A percentile compares a stretch with the other conserved stretches of the same genome.
These are phyloP conservation scores for Syzygium jambos DNA, from an alignment of 345 rosid genomes.

Conservation along the genomic window DNA sequence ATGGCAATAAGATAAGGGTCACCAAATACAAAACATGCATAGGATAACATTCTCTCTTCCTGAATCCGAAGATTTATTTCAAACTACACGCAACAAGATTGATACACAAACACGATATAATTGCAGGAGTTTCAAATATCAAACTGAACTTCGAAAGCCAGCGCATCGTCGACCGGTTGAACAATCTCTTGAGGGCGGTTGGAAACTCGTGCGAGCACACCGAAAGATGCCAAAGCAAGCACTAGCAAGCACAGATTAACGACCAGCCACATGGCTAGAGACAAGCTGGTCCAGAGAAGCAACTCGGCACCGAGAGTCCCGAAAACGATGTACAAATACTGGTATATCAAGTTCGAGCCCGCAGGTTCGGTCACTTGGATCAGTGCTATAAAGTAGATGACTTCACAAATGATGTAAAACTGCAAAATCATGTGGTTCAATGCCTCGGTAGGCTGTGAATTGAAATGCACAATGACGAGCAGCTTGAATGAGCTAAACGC, in stretches of 20 bases:
- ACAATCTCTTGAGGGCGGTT: too few species aligned
- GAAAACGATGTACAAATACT: background rate
- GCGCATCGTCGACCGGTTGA: too few species aligned
- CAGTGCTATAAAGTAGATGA: background rate
- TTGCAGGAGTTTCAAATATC: too few species aligned
- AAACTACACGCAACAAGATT: too few species aligned
- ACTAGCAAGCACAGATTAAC: background rate
- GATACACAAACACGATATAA: too few species aligned
- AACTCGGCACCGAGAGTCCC: background rate
- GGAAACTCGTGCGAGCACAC: too few species aligned
- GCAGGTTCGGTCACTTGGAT: accelerated
- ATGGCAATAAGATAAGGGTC: too few species aligned
- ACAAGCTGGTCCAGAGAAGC: background rate
- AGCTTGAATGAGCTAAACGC: accelerated
- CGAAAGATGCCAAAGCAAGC: too few species aligned
- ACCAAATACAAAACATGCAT: too few species aligned
- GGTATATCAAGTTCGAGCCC: background rate
- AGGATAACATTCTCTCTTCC: too few species aligned
- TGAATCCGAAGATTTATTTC: too few species aligned
- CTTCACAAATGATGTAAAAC: background rate
- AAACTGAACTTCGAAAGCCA: too few species aligned
- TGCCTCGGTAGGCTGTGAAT: accelerated
- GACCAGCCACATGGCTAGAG: accelerated
- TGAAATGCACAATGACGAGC: accelerated
- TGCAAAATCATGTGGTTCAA: accelerated